Percentiles rank a stretch among this genome's conserved stretches.
These are phyloP conservation scores for Fusarium dimerum DNA, from an alignment of 2,329 filamentous ascomycete genomes.

Conservation along the genomic window DNA sequence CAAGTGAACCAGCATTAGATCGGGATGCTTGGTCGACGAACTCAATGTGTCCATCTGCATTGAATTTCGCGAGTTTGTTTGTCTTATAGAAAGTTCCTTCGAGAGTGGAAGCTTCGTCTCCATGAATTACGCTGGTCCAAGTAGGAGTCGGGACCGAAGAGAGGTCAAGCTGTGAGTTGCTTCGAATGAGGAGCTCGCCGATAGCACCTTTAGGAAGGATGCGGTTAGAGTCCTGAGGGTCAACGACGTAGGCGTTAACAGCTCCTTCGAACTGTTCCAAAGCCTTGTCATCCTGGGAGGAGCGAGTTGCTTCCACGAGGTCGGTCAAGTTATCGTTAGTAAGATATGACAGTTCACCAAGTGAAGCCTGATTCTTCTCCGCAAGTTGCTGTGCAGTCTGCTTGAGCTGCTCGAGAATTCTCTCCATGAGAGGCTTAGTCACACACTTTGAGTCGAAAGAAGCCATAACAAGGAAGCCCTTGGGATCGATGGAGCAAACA, in stretches of 20 bases:
- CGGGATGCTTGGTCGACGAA: slow-evolving; percentile 26
- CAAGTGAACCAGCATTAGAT: slow-evolving; percentile 8
- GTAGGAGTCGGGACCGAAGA: slow-evolving; percentile 27
- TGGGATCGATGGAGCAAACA: slow-evolving; percentile 60
- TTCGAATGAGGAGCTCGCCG: slow-evolving; percentile 47
- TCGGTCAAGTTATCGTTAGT: slow-evolving; percentile 36
- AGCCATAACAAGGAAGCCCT: slow-evolving; percentile 60
- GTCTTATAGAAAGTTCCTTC: slow-evolving; percentile 40
- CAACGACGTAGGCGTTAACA: slow-evolving; percentile 42
- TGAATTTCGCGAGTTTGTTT: slow-evolving; percentile 41
- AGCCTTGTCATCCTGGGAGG: slow-evolving; percentile 11
- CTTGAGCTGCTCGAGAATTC: slow-evolving; percentile 53
- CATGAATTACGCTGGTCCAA: slow-evolving; percentile 29
- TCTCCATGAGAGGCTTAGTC: slow-evolving; percentile 50
- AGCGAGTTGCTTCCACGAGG: slow-evolving; percentile 30
- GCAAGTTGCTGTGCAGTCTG: slow-evolving; percentile 53
- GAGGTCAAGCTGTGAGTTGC: slow-evolving; percentile 25
- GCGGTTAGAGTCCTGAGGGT: slow-evolving; percentile 35
- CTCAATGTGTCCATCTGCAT: slow-evolving; percentile 31
- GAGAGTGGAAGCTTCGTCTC: not conserved
- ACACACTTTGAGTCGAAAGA: slow-evolving; percentile 67
- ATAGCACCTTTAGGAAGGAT: slow-evolving; percentile 43
- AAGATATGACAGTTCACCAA: slow-evolving; percentile 39
- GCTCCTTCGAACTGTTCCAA: slow-evolving; percentile 26
- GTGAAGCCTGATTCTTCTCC: slow-evolving; percentile 32